Conservation (phyloP, 352 stramenopile genomes). For the Saprolegnia diclina region DNA sequence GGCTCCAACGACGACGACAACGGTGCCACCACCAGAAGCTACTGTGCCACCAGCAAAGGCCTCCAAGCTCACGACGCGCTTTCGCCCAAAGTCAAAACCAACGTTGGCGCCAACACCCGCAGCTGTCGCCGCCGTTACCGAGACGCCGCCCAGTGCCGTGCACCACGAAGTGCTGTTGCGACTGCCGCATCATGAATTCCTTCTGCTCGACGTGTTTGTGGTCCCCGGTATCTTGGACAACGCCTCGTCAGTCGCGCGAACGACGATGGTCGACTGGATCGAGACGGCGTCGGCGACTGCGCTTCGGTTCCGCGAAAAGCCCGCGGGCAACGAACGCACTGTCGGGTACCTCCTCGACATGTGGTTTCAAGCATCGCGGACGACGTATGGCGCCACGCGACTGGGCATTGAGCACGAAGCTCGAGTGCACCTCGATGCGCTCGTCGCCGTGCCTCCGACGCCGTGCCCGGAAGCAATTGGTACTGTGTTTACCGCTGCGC, state of each 20-base stretch:
- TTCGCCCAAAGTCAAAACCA: neutral
- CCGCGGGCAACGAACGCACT: conserved; percentile 7
- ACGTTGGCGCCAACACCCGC: neutral
- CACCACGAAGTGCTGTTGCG: neutral
- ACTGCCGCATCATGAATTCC: neutral
- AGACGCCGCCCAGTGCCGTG: neutral
- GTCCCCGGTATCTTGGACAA: neutral
- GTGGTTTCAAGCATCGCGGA: neutral
- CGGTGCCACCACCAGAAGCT: neutral
- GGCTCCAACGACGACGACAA: neutral
- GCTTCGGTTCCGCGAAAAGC: neutral
- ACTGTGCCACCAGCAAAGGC: neutral
- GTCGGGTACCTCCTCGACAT: conserved; percentile 16
- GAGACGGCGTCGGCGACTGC: neutral
- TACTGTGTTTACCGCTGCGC: conserved; percentile 30
- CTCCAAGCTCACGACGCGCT: neutral
- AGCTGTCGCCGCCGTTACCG: neutral
- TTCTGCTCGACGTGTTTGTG: neutral
- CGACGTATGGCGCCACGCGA: neutral
- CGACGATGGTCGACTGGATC: neutral
- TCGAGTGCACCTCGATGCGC: conserved; percentile 35
- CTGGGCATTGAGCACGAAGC: conserved; percentile 30
- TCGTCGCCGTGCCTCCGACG: conserved; percentile 41
- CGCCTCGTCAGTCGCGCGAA: neutral
- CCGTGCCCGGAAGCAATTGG: conserved; percentile 13